phyloP scores from a whole-genome alignment of 2,329 filamentous ascomycete species.

The Clarireedia monteithiana region DNA sequence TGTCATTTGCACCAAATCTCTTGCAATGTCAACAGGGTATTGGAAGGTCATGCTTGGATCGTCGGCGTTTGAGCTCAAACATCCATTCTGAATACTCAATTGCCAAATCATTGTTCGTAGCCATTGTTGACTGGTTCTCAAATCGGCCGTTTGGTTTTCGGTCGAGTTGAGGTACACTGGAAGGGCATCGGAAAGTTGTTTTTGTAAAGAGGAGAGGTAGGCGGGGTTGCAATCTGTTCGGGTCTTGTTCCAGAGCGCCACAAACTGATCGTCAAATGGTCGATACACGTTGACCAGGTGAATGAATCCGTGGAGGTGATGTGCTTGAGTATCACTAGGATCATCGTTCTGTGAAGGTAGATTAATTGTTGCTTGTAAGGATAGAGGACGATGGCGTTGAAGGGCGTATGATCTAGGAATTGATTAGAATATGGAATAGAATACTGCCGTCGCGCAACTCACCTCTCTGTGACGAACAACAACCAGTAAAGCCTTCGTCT shows the following conservation, averaged over 20 bases:
- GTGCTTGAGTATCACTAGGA: slow-evolving; percentile 44
- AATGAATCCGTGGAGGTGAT: slow-evolving; percentile 49
- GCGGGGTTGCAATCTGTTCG: slow-evolving; percentile 47
- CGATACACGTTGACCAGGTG: slow-evolving; percentile 56
- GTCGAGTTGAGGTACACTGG: slow-evolving; percentile 42
- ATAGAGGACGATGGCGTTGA: slow-evolving; percentile 60
- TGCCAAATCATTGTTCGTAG: slow-evolving; percentile 58
- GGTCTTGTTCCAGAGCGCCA: slow-evolving; percentile 60
- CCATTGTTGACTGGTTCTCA: slow-evolving; percentile 56
- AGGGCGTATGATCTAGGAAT: slow-evolving; percentile 56
- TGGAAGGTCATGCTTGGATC: slow-evolving; percentile 52
- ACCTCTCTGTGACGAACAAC: slow-evolving; percentile 64
- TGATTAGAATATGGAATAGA: slow-evolving; percentile 10
- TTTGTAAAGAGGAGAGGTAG: slow-evolving; percentile 51
- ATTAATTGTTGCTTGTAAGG: slow-evolving; percentile 60
- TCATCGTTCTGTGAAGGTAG: slow-evolving; percentile 57
- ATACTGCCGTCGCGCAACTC: slow-evolving; percentile 14
- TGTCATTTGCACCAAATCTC: slow-evolving; percentile 57
- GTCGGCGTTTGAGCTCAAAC: slow-evolving; percentile 38
- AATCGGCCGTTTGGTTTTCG: slow-evolving; percentile 47
- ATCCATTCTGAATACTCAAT: slow-evolving; percentile 47
- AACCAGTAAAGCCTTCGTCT: slow-evolving; percentile 66
- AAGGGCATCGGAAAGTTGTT: slow-evolving; percentile 50
- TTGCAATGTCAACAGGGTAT: slow-evolving; percentile 54
- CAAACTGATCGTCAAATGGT: slow-evolving; percentile 57